These are phyloP conservation scores for Beauveria sp. DNA, from an alignment of 2,329 filamentous ascomycete genomes.

Conservation along the genomic window DNA sequence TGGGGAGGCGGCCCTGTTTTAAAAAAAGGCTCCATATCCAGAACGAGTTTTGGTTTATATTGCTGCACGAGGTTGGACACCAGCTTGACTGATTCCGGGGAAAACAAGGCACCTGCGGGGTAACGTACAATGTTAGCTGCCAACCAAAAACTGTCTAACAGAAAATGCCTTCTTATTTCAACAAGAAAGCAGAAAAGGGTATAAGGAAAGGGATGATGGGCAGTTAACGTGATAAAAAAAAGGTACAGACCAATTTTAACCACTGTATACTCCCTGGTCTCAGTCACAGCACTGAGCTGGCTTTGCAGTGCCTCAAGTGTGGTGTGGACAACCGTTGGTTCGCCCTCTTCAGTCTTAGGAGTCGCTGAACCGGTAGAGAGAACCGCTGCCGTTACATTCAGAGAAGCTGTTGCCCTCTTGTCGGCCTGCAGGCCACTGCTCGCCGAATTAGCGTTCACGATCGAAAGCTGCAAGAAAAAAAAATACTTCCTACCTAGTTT, in stretches of 20 bases:
- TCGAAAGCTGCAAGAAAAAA: not conserved
- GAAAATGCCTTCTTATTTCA: not conserved
- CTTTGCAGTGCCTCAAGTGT: not conserved
- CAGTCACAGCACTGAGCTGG: not conserved
- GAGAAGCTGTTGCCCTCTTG: not conserved
- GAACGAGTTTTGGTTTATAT: not conserved
- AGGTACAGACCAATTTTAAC: not conserved
- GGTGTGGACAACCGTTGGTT: not conserved
- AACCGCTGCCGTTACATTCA: not conserved
- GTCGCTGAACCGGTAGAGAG: not conserved
- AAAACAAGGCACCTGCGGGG: slow-evolving; percentile 1
- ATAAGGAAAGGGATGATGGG: not conserved
- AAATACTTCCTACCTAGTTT: not conserved
- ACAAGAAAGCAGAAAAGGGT: not conserved
- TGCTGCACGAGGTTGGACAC: slow-evolving; percentile 3
- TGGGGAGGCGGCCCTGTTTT: slow-evolving; percentile 7
- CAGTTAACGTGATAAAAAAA: not conserved
- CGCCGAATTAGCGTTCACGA: not conserved
- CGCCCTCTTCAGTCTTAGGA: not conserved
- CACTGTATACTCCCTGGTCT: not conserved
- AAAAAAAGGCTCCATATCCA: slow-evolving; percentile 10
- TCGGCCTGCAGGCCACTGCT: slow-evolving; percentile 6
- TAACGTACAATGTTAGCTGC: not conserved
- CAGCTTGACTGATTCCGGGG: not conserved
- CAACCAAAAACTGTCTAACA: not conserved